Conservation (phyloP, 208 protist species). For the Trypanosoma rangeli region DNA sequence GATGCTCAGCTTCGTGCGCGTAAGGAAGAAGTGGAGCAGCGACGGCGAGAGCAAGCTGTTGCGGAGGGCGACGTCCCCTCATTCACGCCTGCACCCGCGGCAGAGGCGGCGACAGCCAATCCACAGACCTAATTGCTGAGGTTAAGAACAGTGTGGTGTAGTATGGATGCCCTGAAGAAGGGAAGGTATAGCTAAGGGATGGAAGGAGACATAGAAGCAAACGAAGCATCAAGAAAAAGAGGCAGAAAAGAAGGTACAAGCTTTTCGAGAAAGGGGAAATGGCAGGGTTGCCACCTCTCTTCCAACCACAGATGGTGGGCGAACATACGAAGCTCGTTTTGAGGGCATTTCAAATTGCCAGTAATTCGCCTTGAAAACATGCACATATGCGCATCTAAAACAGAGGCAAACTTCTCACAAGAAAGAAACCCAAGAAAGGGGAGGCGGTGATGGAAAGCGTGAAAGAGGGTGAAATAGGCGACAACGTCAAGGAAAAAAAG, state of each 20-base stretch:
- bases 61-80: constrained; percentile 45
- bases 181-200: background rate
- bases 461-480: background rate
- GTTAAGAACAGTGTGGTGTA: background rate
- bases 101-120: background rate
- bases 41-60: constrained; percentile 45
- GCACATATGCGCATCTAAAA: background rate
- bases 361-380: constrained; percentile 6
- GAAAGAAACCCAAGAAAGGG: constrained; percentile 1
- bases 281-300: background rate
- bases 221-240: background rate
- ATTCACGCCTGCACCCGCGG: background rate
- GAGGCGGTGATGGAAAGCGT: background rate
- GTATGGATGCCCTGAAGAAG: background rate
- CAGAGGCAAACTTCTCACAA: background rate
- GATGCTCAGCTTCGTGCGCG: constrained; percentile 74
- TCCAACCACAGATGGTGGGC: background rate
- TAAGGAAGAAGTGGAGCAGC: constrained; percentile 72
- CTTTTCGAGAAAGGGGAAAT: background rate
- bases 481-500: constrained; percentile 2
- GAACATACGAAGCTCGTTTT: background rate
- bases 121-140: background rate
- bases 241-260: background rate
- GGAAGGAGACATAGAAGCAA: background rate
- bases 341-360: constrained; percentile 5